A percentile compares a stretch with the other conserved stretches of the same genome.
phyloP scores from a whole-genome alignment of 441 rosid genomes.

The Viola pubescens region DNA sequence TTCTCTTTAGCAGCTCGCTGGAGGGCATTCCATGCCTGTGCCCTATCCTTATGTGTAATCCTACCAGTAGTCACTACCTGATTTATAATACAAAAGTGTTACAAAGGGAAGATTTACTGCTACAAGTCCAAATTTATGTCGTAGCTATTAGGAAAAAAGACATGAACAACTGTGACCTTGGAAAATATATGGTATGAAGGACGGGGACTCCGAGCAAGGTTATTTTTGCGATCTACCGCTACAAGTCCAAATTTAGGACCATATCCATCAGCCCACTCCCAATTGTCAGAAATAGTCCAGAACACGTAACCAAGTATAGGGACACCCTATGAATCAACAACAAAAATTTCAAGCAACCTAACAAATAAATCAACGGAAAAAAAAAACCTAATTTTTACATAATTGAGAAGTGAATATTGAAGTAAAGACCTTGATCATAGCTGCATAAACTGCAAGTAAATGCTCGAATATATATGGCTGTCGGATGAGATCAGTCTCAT shows the following conservation, averaged over 20 bases:
- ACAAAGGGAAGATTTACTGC: background rate
- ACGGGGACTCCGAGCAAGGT: conserved; percentile 63
- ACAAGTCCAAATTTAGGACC: conserved; percentile 98
- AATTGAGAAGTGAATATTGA: conserved; percentile 17
- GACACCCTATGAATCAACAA: conserved; percentile 52
- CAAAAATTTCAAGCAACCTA: conserved; percentile 3
- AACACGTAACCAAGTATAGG: conserved; percentile 81
- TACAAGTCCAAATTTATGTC: background rate
- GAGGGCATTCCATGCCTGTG: conserved; percentile 70
- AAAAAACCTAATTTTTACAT: conserved; percentile 10
- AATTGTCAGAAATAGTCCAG: conserved; percentile 95
- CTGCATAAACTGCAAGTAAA: conserved; percentile 80
- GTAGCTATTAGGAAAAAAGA: background rate
- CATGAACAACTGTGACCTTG: conserved; percentile 36
- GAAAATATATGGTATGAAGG: conserved; percentile 84
- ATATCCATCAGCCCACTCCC: conserved; percentile 99
- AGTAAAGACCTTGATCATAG: conserved; percentile 57
- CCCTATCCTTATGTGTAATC: conserved; percentile 57
- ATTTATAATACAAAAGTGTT: conserved; percentile 3
- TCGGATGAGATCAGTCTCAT: conserved; percentile 81
- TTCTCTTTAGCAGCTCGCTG: conserved; percentile 56
- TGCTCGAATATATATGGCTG: conserved; percentile 86
- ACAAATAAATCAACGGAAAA: background rate
- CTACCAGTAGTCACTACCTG: conserved; percentile 69
- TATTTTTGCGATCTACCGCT: conserved; percentile 74